Evolutionary conservation across 306 rosid genomes (phyloP), one percentile per base, ranked within the genome.

Genomic region (Medicago arabica): DNA sequence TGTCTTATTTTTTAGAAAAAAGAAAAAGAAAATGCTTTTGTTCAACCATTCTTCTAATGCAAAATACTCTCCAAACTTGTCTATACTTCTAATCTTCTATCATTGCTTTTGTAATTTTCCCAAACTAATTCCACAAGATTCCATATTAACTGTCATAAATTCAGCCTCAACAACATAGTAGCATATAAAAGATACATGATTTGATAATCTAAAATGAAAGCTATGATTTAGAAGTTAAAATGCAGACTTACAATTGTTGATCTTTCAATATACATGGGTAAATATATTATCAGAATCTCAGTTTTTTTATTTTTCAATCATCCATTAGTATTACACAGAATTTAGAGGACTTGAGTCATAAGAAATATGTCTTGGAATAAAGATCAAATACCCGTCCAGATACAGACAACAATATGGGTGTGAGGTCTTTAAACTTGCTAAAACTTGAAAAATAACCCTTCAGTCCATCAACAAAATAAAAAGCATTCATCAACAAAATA

Each of bases 41-140:
- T 44, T 67, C 62, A 67, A 62, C 39, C 11, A 62, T 17, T 40
- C 47, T 8, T 62, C 4, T 53, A 38, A 75, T 51, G 63, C 63
- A 21, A 21, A 57, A 57, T 57, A 4, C 63, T 57, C 36, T 57
- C 14, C 11, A 21, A 21, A 21, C 3, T 57, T 57, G 63, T 57
- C n/a, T 34, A 28, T 50, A 62, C 19, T 75, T 61, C 67, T 12
- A 25, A 59, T 23, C n/a, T 63, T 49, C 16, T 17, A 10, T 34
- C 50, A 49, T 34, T 62, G 36, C 46, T 62, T 71, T 34, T 19
- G 39, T 36, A 50, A 49, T 75, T 62, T 7, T 25, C n/a, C n/a
- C 16, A 31, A 34, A 47, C 62, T 17, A 3, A 31, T 16, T 46
- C n/a, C 67, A 21, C 12, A 51, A 75, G 25, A 16, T 51, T 64